Conservation (phyloP, 2,329 filamentous ascomycete species). For the Orbilia quercus region DNA sequence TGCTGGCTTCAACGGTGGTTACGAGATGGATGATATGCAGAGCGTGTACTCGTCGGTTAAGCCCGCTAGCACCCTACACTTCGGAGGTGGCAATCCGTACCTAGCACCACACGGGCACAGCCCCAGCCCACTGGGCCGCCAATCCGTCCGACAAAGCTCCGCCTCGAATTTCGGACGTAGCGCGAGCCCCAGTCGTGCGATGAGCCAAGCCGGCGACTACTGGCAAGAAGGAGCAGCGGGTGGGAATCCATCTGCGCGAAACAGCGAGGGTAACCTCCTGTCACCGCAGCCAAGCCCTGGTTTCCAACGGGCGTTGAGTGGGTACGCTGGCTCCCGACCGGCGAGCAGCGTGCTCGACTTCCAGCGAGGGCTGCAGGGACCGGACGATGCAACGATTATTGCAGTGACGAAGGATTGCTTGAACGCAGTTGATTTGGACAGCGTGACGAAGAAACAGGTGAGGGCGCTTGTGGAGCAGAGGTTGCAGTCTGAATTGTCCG, state of each 20-base stretch:
- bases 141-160: constrained; percentile 61
- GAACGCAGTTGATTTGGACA: constrained; percentile 89
- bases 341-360: constrained; percentile 68
- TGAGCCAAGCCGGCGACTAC: constrained; percentile 65
- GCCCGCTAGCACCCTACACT: constrained; percentile 81
- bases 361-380: constrained; percentile 70
- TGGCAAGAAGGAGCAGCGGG: constrained; percentile 59
- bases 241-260: constrained; percentile 58
- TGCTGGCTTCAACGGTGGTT: constrained; percentile 62
- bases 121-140: constrained; percentile 74
- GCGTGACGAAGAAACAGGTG: constrained; percentile 98
- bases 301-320: constrained; percentile 56
- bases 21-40: constrained; percentile 98
- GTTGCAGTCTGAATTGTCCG: constrained; percentile 85
- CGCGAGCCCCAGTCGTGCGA: constrained; percentile 67
- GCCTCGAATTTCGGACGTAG: constrained; percentile 58
- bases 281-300: constrained; percentile 62
- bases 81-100: constrained; percentile 71
- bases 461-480: constrained; percentile 91
- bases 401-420: constrained; percentile 86
- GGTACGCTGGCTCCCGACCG: constrained; percentile 57
- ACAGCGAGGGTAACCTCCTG: constrained; percentile 63
- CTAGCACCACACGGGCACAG: constrained; percentile 79
- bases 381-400: constrained; percentile 81
- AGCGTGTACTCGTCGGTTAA: constrained; percentile 94